Evolutionary conservation across 768 basidiomycete species (phyloP), one percentile per base, ranked within the genome.

Genomic region (Steccherinum ochraceum): DNA sequence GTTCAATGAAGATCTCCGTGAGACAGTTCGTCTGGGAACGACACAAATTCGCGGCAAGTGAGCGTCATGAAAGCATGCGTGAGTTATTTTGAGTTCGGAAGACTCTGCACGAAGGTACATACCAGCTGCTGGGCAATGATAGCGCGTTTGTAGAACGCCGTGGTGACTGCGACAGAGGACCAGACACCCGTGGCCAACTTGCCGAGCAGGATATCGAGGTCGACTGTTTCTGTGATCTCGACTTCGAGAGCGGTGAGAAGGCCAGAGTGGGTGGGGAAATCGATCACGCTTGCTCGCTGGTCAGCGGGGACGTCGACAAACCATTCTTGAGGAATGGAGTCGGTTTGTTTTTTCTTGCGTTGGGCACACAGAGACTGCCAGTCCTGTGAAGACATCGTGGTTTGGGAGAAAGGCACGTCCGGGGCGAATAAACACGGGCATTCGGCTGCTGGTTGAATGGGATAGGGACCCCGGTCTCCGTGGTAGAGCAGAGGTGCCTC

Each of bases 281-380:
- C 63, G 3, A 71, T 69, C 27, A 89, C 81, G 58, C 83, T 73
- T 46, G 75, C 71, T 4, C 70, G 64, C 13, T 71, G 66, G n/a
- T 69, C 61, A 1, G 77, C 59, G n/a, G 81, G 81, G 0, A 68
- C 64, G 23, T 45, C 54, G 43, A 85, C 67, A 39, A 78, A 56
- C 87, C 87, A 91, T 46, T 80, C 79, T 49, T 72, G 67, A 0
- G 89, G 88, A 27, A 89, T 82, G 1, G 73, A 64, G 2, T 73
- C 75, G 18, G 68, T 62, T 59, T 86, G 86, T 45, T 66, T 66
- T 18, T 56, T 60, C 56, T 76, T 79, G 63, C 84, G 84, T 39
- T 77, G 76, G 5, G 71, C 67, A 45, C 70, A 77, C 13, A 78
- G 70, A 18, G 72, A 66, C 58, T 71, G 67, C 86, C 86, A 87